Conservation (phyloP, 1,284 basidiomycete genomes). For the Butyriboletus pseudospeciosus region DNA sequence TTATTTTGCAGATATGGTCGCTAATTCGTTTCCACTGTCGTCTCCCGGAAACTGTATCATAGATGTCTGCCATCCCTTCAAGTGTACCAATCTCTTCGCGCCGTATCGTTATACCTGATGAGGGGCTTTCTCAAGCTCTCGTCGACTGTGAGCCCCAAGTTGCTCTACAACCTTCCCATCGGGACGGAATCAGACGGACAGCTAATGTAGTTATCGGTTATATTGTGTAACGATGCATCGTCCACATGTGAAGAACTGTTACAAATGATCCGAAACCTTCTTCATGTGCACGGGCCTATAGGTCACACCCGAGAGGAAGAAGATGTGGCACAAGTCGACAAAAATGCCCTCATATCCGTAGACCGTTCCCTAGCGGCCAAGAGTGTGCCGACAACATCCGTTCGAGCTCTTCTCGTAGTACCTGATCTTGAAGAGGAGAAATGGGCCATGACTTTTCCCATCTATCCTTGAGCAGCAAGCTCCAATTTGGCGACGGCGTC, state of each 20-base stretch:
- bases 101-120: neutral
- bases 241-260: neutral
- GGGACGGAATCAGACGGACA: neutral
- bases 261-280: neutral
- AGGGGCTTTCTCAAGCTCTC: neutral
- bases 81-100: conserved; percentile 11
- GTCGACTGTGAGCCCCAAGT: neutral
- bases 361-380: neutral
- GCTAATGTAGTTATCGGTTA: neutral
- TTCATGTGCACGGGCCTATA: neutral
- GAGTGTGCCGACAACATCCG: conserved; percentile 15
- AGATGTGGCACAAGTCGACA: neutral
- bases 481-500: conserved; percentile 72
- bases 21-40: conserved; percentile 11
- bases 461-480: conserved; percentile 23
- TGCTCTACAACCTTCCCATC: neutral
- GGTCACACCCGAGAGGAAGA: neutral
- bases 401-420: conserved; percentile 12
- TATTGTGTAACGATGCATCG: neutral
- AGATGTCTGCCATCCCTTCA: neutral
- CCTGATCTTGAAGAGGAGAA: conserved; percentile 12
- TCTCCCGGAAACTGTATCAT: conserved; percentile 18
- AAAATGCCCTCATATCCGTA: neutral
- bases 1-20: conserved; percentile 27
- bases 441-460: conserved; percentile 25